These are phyloP conservation scores for Ustilago xerochloae DNA, from an alignment of 1,284 basidiomycete species.

Conservation along the genomic window DNA sequence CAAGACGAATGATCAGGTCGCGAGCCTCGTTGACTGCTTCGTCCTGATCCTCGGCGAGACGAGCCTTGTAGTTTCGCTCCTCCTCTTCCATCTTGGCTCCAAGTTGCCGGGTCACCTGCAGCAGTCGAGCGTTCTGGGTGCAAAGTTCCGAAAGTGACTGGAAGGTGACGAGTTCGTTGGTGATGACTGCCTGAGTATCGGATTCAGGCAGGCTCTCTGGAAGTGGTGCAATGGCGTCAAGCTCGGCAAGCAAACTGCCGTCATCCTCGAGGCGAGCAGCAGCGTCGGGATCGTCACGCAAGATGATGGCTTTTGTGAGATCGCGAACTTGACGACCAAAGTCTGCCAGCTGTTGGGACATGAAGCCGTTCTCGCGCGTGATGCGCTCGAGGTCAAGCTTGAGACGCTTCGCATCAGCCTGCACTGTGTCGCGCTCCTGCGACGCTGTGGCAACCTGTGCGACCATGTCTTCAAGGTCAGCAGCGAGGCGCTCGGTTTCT, in stretches of 20 bases:
- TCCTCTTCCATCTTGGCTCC: slow-evolving; percentile 67
- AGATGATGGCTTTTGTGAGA: slow-evolving; percentile 81
- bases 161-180: slow-evolving; percentile 89
- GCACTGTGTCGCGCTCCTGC: slow-evolving; percentile 48
- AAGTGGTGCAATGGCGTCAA: slow-evolving; percentile 43
- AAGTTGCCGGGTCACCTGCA: slow-evolving; percentile 81
- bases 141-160: slow-evolving; percentile 82
- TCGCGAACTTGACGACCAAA: slow-evolving; percentile 85
- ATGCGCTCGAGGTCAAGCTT: slow-evolving; percentile 72
- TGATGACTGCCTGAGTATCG: slow-evolving; percentile 76
- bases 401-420: slow-evolving; percentile 75
- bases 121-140: slow-evolving; percentile 87
- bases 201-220: slow-evolving; percentile 33
- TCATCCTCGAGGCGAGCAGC: slow-evolving; percentile 78
- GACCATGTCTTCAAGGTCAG: slow-evolving; percentile 53
- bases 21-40: slow-evolving; percentile 87
- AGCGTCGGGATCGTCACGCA: slow-evolving; percentile 83
- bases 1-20: slow-evolving; percentile 82
- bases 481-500: slow-evolving; percentile 56
- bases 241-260: slow-evolving; percentile 63
- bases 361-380: slow-evolving; percentile 77
- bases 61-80: slow-evolving; percentile 58
- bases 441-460: slow-evolving; percentile 45
- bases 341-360: slow-evolving; percentile 78
- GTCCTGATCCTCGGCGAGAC: slow-evolving; percentile 74